Base-by-base conservation (phyloP, 2,329 filamentous ascomycete genomes). In the Ceratocystis lukuohia region DNA sequence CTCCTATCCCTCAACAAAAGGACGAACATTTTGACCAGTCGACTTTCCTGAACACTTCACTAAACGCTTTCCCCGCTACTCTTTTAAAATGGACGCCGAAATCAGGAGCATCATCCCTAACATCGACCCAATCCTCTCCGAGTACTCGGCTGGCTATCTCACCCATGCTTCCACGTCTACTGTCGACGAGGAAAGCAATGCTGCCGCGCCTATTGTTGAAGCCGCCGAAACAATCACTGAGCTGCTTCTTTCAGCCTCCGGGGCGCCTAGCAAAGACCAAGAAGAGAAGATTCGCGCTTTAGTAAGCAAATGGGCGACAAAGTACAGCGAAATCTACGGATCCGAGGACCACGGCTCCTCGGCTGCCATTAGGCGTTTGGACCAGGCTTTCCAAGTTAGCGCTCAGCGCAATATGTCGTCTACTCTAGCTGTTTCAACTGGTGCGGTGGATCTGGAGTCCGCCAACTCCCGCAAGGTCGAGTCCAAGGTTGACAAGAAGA, bases 401-500 rank as follows among this genome's bases (percentile, higher is more conserved):
- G 87, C 92, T 30, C 91, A 96, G 78, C 84, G 91, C 70, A 96
- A 96, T 77, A 93, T 99, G 78, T 99, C 94, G 41, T 96, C 94
- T 5, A 99, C 94, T 2, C 78, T 99, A 70, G 93, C 91, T 25
- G 85, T 99, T 63, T 85, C 92, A 6, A 88, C 88, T 65, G 89
- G 86, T 66, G 87, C 82, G 68, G 91, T 99, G 48, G 94, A 99
- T 74, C 82, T 99, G 30, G 94, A 99, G 76, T 95, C 93, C 66
- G 91, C 92, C 74, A 96, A 95, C 74, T 82, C 85, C 48, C 84
- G 93, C 72, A 97, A 97, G 78, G 89, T 99, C 67, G 94, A 99
- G 79, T 97, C 93, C 72, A 91, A 93, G 75, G 94, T 99, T 69
- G 94, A 99, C 78, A 87, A 88, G 74, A 99, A 97, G 87, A 99